Conservation (phyloP, 2,329 filamentous ascomycete genomes). For the Cladosporium sp. region DNA sequence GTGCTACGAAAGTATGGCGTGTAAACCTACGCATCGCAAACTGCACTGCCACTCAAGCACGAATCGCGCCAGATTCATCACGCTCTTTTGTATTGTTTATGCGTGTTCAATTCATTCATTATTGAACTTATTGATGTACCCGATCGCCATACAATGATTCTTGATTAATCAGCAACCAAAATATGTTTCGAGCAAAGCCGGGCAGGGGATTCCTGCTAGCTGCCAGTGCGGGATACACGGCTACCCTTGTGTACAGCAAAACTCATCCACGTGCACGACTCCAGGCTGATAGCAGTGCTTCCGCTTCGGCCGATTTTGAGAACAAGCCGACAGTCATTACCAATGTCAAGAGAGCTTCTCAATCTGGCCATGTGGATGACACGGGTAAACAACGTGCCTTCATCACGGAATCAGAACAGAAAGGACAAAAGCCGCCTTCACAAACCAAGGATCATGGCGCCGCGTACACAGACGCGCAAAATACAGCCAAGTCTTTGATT, state of each 20-base stretch:
- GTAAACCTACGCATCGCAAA: not conserved
- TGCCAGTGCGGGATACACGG: not conserved
- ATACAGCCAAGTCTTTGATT: not conserved
- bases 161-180: not conserved
- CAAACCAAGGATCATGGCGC: not conserved
- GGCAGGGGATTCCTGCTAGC: conserved; percentile 4
- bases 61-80: not conserved
- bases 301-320: not conserved
- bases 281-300: not conserved
- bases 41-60: not conserved
- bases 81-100: not conserved
- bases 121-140: not conserved
- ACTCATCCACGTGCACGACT: not conserved
- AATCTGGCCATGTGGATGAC: not conserved
- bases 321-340: not conserved
- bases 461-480: not conserved
- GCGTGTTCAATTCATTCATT: not conserved
- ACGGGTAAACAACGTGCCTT: conserved; percentile 3
- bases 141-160: not conserved
- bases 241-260: not conserved
- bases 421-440: not conserved
- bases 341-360: not conserved
- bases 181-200: conserved; percentile 2
- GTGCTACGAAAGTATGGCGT: not conserved
- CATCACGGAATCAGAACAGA: not conserved